Percentiles rank a stretch among this genome's conserved stretches.
Evolutionary conservation across 1,284 basidiomycete species (phyloP).

Genomic region (Malassezia dermatis): DNA sequence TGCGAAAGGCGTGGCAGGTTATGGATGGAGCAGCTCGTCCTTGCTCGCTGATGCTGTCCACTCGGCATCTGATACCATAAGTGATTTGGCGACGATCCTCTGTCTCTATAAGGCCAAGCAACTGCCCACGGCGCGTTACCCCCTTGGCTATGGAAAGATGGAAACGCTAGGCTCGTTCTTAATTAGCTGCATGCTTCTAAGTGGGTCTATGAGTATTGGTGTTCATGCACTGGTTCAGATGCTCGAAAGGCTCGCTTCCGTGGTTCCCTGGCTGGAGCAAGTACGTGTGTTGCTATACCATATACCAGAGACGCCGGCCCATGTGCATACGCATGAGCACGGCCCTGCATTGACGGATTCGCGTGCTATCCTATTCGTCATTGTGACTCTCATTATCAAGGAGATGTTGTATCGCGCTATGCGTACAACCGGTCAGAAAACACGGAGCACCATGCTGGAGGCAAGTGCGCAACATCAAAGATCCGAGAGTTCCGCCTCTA

Average conservation of each 20-base stretch:
- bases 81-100: slow-evolving; percentile 84
- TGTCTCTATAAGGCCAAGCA: slow-evolving; percentile 79
- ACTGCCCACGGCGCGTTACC: slow-evolving; percentile 65
- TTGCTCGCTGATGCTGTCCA: slow-evolving; percentile 91
- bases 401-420: slow-evolving; percentile 69
- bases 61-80: slow-evolving; percentile 71
- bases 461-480: slow-evolving; percentile 61
- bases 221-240: slow-evolving; percentile 67
- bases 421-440: slow-evolving; percentile 68
- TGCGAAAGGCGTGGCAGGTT: slow-evolving; percentile 60
- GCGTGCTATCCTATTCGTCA: slow-evolving; percentile 93
- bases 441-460: slow-evolving; percentile 75
- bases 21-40: slow-evolving; percentile 64
- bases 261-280: background rate
- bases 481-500: slow-evolving; percentile 58
- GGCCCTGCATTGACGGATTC: slow-evolving; percentile 55
- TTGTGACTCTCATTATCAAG: slow-evolving; percentile 67
- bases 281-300: slow-evolving; percentile 50
- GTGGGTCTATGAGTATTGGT: slow-evolving; percentile 78
- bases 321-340: slow-evolving; percentile 42
- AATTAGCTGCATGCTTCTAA: slow-evolving; percentile 65
- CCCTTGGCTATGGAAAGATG: slow-evolving; percentile 78
- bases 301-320: slow-evolving; percentile 57
- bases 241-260: slow-evolving; percentile 11
- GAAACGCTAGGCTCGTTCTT: slow-evolving; percentile 82